Evolutionary conservation across 164 flowering plant species (phyloP).

Genomic region (Annona squamosa): DNA sequence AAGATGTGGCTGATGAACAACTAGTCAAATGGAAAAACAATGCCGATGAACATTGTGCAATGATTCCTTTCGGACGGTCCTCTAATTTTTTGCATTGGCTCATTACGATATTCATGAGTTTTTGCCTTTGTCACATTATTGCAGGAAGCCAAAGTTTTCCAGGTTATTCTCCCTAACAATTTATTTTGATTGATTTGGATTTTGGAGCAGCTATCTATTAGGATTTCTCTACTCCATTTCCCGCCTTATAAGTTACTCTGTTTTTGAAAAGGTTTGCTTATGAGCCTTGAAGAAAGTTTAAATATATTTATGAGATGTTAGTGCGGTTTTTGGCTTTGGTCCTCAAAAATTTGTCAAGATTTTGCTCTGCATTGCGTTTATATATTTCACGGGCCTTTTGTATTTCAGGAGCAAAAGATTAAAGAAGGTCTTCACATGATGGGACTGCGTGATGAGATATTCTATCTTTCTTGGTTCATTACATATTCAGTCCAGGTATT

Average conservation of each 20-base stretch:
- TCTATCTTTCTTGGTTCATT: slow-evolving; percentile 92
- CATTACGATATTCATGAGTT: neutral
- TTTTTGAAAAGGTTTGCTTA: slow-evolving; percentile 79
- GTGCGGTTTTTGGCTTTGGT: neutral
- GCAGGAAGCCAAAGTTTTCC: neutral
- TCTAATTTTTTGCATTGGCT: neutral
- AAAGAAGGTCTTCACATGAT: slow-evolving; percentile 96
- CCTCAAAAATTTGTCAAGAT: neutral
- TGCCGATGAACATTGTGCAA: neutral
- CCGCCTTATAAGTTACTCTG: slow-evolving; percentile 86
- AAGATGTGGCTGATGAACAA: neutral
- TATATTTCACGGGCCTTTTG: neutral
- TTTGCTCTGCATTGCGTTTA: neutral
- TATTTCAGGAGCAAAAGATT: slow-evolving; percentile 82
- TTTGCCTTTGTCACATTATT: neutral
- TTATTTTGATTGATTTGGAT: slow-evolving; percentile 4
- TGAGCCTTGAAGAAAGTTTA: neutral
- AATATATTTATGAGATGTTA: neutral
- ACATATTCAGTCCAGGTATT: slow-evolving; percentile 71
- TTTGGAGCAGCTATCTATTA: slow-evolving; percentile 66
- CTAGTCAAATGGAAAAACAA: too few species aligned
- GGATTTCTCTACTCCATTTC: slow-evolving; percentile 96
- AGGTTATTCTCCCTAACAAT: neutral
- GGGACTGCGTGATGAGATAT: slow-evolving; percentile 87
- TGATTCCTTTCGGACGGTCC: neutral